Conservation (phyloP, 2,329 filamentous ascomycete species). For the Talaromyces sp. region DNA sequence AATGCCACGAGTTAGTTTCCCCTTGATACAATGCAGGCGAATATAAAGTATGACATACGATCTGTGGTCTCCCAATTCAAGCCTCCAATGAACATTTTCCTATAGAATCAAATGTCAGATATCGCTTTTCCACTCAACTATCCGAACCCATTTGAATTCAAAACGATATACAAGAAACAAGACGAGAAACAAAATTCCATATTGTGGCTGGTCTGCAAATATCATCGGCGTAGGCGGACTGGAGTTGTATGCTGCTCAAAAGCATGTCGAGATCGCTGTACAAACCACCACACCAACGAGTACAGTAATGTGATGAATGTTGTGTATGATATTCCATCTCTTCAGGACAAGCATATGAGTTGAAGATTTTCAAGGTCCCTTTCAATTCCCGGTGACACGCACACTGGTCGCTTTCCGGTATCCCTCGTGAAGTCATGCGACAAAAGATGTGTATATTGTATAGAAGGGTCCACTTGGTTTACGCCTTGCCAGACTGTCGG, state of each 20-base stretch:
- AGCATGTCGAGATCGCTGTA: neutral
- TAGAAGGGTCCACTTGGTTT: constrained; percentile 7
- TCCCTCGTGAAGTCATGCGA: neutral
- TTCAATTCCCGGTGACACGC: neutral
- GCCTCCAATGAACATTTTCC: constrained; percentile 99
- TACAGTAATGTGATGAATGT: neutral
- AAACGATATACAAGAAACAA: constrained; percentile 8
- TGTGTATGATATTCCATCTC: neutral
- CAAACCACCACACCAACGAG: neutral
- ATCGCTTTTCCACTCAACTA: neutral
- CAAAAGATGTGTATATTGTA: neutral
- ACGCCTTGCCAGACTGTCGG: constrained; percentile 4
- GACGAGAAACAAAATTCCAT: neutral
- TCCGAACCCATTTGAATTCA: neutral
- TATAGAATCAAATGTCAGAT: constrained; percentile 49
- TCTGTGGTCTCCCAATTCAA: constrained; percentile 99
- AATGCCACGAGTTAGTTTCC: neutral
- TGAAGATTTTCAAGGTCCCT: neutral
- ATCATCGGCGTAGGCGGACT: neutral
- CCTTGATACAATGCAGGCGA: neutral
- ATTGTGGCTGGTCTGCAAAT: constrained; percentile 3
- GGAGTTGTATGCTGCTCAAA: neutral
- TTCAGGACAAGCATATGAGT: neutral
- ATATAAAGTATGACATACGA: constrained; percentile 60
- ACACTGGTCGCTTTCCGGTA: neutral